Evolutionary conservation across 2,329 filamentous ascomycete species (phyloP), one percentile per base, ranked within the genome.

Genomic region (Colletotrichum tabaci): DNA sequence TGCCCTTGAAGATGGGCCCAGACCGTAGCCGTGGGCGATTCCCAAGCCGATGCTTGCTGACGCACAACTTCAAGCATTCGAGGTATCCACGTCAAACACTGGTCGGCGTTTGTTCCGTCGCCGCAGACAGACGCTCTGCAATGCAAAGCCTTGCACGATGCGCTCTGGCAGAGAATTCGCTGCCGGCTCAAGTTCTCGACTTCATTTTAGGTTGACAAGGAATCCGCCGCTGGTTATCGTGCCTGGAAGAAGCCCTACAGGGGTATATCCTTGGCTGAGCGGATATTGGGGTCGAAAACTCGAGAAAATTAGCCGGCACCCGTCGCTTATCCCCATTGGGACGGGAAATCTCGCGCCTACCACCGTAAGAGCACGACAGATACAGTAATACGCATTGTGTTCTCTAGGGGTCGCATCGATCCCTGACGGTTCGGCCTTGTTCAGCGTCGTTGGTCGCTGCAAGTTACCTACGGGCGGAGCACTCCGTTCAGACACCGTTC

Each of bases 201-300:
- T 62, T 68, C 58, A 64, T 50, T 44, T 71, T 64, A 61, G 65
- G 66, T 64, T 60, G 66, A 49, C 60, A 57, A 62, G 57, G 58
- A 58, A 42, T 42, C 38, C 60, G 40, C 30, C 23, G 60, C 66
- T 26, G 58, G 65, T 55, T 68, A 55, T 72, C 58, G 58, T 72
- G 65, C 60, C 52, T 23, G 50, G 42, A 58, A 63, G 53, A 68
- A 40, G 47, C 58, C 38, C 46, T 46, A 65, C 58, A 72, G 60
- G 69, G 66, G 9, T 38, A 38, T 50, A 18, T 61, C 65, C 69
- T 68, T 72, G 69, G 60, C 47, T 38, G n/a, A 15, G 55, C 15
- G 53, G 58, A 69, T 60, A 49, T 69, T 69, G 53, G 53, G 44
- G 60, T 69, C 66, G 65, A 69, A 64, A 63, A 64, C 40, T 56